Evolutionary conservation across 441 rosid species (phyloP).

Genomic region (Metrosideros polymorpha): DNA sequence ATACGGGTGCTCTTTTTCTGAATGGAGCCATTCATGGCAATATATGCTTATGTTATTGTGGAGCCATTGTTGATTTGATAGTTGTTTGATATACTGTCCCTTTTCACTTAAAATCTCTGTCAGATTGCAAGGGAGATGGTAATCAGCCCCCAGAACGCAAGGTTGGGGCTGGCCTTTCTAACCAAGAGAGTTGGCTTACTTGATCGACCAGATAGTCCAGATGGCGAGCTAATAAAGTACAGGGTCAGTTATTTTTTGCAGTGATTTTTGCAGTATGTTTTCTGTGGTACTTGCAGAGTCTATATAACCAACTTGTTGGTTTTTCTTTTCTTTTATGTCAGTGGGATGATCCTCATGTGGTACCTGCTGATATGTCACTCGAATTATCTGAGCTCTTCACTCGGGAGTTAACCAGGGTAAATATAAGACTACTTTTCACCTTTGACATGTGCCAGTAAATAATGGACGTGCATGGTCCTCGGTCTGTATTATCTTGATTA

Average conservation of each 20-base stretch:
- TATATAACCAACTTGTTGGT: constrained; percentile 2
- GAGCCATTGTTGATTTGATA: neutral
- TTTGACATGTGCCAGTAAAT: neutral
- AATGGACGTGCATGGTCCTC: neutral
- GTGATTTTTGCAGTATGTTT: neutral
- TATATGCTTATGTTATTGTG: neutral
- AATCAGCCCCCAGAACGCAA: constrained; percentile 89
- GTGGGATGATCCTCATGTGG: constrained; percentile 92
- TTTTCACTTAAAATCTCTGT: neutral
- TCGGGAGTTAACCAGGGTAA: constrained; percentile 87
- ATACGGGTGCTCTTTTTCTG: neutral
- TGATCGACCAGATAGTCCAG: constrained; percentile 66
- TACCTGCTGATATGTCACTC: constrained; percentile 80
- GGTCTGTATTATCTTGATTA: neutral
- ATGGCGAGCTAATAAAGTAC: constrained; percentile 68
- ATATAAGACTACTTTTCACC: neutral
- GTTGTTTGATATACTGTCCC: neutral
- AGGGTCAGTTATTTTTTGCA: constrained; percentile 35
- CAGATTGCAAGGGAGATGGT: constrained; percentile 99
- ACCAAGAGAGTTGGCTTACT: constrained; percentile 71
- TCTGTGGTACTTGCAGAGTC: neutral
- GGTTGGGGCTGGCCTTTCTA: constrained; percentile 61
- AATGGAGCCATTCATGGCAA: neutral
- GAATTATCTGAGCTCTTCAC: constrained; percentile 91
- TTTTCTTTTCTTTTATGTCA: constrained; percentile 19